A percentile compares a stretch with the other conserved stretches of the same genome.
These are phyloP conservation scores for Triticum timopheevii DNA, from an alignment of 176 grass and related monocot species.

Conservation along the genomic window DNA sequence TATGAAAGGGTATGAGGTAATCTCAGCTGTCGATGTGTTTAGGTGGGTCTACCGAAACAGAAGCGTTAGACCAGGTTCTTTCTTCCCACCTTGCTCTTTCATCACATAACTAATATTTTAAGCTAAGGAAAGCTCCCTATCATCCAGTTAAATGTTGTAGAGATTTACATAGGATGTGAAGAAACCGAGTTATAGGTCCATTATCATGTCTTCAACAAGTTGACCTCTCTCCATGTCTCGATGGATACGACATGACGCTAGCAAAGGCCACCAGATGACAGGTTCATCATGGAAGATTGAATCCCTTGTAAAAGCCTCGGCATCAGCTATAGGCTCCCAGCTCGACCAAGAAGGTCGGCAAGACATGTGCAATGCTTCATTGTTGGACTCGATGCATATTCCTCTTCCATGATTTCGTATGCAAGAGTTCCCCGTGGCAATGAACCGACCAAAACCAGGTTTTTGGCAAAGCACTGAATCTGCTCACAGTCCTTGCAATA, in stretches of 20 bases:
- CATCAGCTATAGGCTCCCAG: conserved; percentile 67
- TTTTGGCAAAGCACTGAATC: conserved; percentile 55
- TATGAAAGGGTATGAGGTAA: no score
- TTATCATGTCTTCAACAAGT: conserved; percentile 35
- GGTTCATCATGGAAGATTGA: conserved; percentile 49
- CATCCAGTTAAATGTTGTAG: conserved; percentile 67
- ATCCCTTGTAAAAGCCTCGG: conserved; percentile 50
- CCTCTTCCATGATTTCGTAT: conserved; percentile 58
- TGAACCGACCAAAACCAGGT: conserved; percentile 54
- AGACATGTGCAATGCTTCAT: conserved; percentile 63
- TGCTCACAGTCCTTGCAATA: no score
- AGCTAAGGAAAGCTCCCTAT: conserved; percentile 43
- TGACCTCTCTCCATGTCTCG: conserved; percentile 49
- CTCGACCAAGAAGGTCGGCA: conserved; percentile 67
- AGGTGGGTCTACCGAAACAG: no score
- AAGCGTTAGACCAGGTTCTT: conserved; percentile 64
- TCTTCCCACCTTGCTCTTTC: conserved; percentile 70
- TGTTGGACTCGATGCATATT: conserved; percentile 51
- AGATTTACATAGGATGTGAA: conserved; percentile 58
- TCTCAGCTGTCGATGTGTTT: no score
- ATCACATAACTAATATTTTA: no score
- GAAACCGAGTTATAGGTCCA: conserved; percentile 50
- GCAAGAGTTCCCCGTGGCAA: conserved; percentile 57
- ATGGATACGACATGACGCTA: conserved; percentile 62
- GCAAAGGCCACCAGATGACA: conserved; percentile 55